These are phyloP conservation scores for Penicillium griseofulvum DNA, from an alignment of 2,329 filamentous ascomycete genomes.

Conservation along the genomic window DNA sequence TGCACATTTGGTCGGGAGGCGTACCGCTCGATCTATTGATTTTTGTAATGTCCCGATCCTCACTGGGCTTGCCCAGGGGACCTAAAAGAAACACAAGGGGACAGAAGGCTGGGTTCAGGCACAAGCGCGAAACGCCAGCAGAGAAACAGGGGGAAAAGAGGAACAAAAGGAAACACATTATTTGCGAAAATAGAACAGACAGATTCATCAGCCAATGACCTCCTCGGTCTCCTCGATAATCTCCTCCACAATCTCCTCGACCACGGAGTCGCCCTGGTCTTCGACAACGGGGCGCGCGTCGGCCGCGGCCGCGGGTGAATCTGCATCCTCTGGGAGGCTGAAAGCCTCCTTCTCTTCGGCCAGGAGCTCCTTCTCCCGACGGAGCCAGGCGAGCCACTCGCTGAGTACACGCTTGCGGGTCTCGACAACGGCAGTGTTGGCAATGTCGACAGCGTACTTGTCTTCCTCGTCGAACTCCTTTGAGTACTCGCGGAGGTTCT, in stretches of 20 bases:
- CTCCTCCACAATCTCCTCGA: conserved; percentile 87
- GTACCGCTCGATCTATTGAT: conserved; percentile 27
- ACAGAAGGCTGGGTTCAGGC: conserved; percentile 25
- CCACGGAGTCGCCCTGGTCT: conserved; percentile 69
- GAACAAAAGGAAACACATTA: conserved; percentile 31
- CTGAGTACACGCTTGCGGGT: conserved; percentile 75
- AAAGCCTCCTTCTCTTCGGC: conserved; percentile 66
- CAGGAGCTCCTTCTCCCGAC: conserved; percentile 68
- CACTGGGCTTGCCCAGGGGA: conserved; percentile 18
- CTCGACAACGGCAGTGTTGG: conserved; percentile 91
- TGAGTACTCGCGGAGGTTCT: conserved; percentile 96
- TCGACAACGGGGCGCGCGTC: conserved; percentile 56
- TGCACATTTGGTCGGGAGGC: conserved; percentile 25
- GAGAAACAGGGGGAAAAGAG: conserved; percentile 25
- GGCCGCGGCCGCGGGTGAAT: conserved; percentile 54
- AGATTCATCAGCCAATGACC: conserved; percentile 49
- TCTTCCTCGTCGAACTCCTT: conserved; percentile 95
- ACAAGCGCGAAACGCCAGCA: conserved; percentile 22
- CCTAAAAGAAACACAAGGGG: conserved; percentile 30
- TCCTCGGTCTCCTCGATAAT: conserved; percentile 82
- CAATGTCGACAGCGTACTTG: conserved; percentile 85
- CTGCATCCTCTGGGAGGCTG: conserved; percentile 65
- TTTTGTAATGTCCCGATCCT: conserved; percentile 28
- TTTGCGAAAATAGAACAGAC: conserved; percentile 27
- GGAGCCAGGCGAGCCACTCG: conserved; percentile 87